Evolutionary conservation across 1,284 basidiomycete species (phyloP).

Genomic region (Phellinidium pouzarii): DNA sequence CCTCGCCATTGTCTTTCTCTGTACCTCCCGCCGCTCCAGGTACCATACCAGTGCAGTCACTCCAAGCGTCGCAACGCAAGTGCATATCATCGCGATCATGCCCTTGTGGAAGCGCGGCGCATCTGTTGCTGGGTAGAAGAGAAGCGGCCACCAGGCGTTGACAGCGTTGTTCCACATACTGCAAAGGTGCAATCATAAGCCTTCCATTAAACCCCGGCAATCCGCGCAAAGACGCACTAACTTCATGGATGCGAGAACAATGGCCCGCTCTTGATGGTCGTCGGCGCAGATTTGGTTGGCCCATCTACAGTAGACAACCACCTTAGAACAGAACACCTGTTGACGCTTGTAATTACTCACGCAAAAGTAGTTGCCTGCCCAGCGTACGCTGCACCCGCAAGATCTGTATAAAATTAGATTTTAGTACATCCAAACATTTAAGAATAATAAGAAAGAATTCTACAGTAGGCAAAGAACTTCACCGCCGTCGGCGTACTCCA

Average conservation of each 20-base stretch:
- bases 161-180: constrained; percentile 70
- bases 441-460: background rate
- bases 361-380: constrained; percentile 67
- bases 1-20: constrained; percentile 22
- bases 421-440: background rate
- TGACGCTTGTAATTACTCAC: constrained; percentile 29
- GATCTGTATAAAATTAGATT: constrained; percentile 30
- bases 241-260: constrained; percentile 70
- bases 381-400: constrained; percentile 57
- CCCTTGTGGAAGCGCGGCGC: constrained; percentile 57
- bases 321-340: background rate
- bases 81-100: constrained; percentile 61
- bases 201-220: too few relatives aligned
- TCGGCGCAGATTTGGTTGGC: constrained; percentile 66
- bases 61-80: constrained; percentile 45
- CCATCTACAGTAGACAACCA: constrained; percentile 36
- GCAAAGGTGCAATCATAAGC: too few relatives aligned
- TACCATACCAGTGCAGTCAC: constrained; percentile 53
- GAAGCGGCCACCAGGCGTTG: constrained; percentile 65
- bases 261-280: constrained; percentile 56
- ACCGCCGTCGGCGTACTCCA: constrained; percentile 49
- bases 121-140: constrained; percentile 63
- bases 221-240: constrained; percentile 24
- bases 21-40: constrained; percentile 43
- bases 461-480: constrained; percentile 66